Percentiles rank a stretch among this genome's conserved stretches.
phyloP scores from a whole-genome alignment of 1,284 basidiomycete genomes.

The Apiotrichum brassicae region DNA sequence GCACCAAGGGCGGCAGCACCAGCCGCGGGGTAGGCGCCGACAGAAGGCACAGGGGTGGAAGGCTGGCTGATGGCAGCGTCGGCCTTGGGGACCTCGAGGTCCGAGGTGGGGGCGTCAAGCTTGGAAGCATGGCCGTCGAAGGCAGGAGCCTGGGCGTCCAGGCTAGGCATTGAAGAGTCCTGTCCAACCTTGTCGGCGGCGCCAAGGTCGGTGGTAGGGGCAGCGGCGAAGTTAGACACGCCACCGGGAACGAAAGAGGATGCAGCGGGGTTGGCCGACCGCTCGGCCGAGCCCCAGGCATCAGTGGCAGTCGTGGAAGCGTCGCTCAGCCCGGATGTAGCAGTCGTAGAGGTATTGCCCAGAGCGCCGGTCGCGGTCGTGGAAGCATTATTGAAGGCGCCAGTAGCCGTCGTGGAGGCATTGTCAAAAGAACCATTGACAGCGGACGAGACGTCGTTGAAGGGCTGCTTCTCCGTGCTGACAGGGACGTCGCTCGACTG shows the following conservation, averaged over 20 bases:
- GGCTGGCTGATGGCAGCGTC: background rate
- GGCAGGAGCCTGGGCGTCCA: too few species aligned
- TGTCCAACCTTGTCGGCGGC: too few species aligned
- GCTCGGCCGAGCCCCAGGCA: background rate
- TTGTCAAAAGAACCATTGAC: too few species aligned
- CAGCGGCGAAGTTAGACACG: background rate
- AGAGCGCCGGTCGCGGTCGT: background rate
- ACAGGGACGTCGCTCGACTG: background rate
- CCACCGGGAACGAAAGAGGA: too few species aligned
- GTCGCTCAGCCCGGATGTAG: too few species aligned
- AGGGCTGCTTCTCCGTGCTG: background rate
- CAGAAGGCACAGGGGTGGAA: background rate
- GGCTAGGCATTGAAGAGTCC: too few species aligned
- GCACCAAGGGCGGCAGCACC: background rate
- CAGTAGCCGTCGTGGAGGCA: background rate
- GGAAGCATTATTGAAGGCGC: background rate
- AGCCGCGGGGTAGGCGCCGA: background rate
- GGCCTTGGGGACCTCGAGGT: background rate
- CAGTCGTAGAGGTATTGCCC: too few species aligned
- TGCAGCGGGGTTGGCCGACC: background rate
- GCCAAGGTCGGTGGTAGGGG: too few species aligned
- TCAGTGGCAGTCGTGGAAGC: constrained; percentile 1
- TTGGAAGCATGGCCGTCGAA: too few species aligned
- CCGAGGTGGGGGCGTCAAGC: too few species aligned
- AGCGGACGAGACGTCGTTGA: background rate